Percentiles rank a stretch among this genome's conserved stretches.
These are phyloP conservation scores for Auricularia heimuer DNA, from an alignment of 768 basidiomycete species.

Conservation along the genomic window DNA sequence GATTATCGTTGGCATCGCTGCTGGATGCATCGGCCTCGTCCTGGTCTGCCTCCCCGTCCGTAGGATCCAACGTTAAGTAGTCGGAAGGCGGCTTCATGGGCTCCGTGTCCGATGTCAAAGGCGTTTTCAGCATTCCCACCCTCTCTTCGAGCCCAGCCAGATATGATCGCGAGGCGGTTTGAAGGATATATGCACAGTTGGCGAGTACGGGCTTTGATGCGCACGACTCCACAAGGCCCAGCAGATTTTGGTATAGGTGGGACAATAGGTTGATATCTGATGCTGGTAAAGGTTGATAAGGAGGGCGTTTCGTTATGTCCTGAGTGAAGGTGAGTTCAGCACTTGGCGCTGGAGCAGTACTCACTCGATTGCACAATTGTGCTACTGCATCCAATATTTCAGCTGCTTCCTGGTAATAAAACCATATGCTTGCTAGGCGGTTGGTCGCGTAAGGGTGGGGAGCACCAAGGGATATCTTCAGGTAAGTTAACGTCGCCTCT, in stretches of 20 bases:
- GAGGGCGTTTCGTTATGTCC: not conserved
- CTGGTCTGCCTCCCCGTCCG: not conserved
- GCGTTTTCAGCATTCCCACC: not conserved
- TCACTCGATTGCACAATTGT: not conserved
- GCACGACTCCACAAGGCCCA: not conserved
- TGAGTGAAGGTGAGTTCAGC: not conserved
- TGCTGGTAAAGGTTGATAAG: not conserved
- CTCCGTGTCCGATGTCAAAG: not conserved
- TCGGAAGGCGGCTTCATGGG: not conserved
- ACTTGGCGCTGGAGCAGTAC: not conserved
- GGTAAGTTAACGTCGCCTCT: not conserved
- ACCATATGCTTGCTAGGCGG: not conserved
- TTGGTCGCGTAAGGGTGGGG: not conserved
- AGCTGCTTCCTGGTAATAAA: not conserved
- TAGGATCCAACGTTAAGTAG: not conserved
- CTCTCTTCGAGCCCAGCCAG: not conserved
- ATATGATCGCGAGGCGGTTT: not conserved
- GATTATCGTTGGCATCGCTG: not conserved
- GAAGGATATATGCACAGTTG: not conserved
- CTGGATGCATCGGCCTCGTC: not conserved
- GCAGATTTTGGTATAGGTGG: not conserved
- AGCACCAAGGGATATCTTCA: not conserved
- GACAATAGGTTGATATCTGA: not conserved
- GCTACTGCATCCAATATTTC: not conserved
- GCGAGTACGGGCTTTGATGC: not conserved